These are phyloP conservation scores for California macrophylla DNA, from an alignment of 441 rosid species.

Conservation along the genomic window DNA sequence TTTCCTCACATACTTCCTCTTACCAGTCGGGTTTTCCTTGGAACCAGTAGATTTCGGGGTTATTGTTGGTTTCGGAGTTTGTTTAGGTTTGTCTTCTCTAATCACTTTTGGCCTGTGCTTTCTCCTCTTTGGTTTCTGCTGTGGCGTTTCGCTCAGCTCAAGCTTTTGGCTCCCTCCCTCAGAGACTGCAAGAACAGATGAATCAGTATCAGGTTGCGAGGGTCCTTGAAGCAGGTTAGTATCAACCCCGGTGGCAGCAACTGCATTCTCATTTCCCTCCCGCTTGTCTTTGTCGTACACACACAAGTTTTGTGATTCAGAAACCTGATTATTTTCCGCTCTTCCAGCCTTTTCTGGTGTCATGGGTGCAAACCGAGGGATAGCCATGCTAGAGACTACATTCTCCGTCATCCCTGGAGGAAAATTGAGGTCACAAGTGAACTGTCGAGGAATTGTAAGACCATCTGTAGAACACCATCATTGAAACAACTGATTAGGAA, in stretches of 20 bases:
- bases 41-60: slow-evolving; percentile 16
- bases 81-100: slow-evolving; percentile 17
- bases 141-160: slow-evolving; percentile 20
- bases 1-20: slow-evolving; percentile 43
- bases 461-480: slow-evolving; percentile 24
- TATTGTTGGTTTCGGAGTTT: background rate
- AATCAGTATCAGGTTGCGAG: slow-evolving; percentile 19
- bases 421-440: slow-evolving; percentile 30
- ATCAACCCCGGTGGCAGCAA: slow-evolving; percentile 11
- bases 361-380: slow-evolving; percentile 35
- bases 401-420: slow-evolving; percentile 21
- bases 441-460: slow-evolving; percentile 13
- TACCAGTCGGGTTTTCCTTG: slow-evolving; percentile 30
- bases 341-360: slow-evolving; percentile 41
- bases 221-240: slow-evolving; percentile 17
- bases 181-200: slow-evolving; percentile 25
- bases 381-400: slow-evolving; percentile 16
- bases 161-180: slow-evolving; percentile 19
- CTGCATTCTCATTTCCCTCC: slow-evolving; percentile 22
- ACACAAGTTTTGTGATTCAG: slow-evolving; percentile 18
- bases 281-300: slow-evolving; percentile 15
- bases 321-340: slow-evolving; percentile 16
- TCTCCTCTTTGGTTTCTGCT: slow-evolving; percentile 19
- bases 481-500: slow-evolving; percentile 14
- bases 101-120: slow-evolving; percentile 27